Conservation (phyloP, 2,329 filamentous ascomycete genomes). For the Xylaria sp. region DNA sequence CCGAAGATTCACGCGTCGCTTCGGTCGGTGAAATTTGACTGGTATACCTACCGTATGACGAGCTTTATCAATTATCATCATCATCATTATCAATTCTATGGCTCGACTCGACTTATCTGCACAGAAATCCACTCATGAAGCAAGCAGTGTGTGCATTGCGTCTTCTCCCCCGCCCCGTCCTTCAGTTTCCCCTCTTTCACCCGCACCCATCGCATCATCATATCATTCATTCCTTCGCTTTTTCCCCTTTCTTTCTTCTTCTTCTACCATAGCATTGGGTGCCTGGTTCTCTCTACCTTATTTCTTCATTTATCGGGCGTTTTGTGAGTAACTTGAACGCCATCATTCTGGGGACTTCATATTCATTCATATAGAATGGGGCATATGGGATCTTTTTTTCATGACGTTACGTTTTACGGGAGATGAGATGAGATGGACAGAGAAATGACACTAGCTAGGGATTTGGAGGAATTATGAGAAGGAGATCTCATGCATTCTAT, state of each 20-base stretch:
- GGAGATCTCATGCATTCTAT: background rate
- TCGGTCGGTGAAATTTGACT: constrained; percentile 47
- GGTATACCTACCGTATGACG: background rate
- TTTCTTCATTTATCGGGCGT: constrained; percentile 13
- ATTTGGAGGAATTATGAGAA: background rate
- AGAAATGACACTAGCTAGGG: background rate
- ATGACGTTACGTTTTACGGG: constrained; percentile 38
- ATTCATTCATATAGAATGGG: constrained; percentile 31
- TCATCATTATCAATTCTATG: background rate
- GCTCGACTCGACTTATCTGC: background rate
- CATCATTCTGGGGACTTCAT: background rate
- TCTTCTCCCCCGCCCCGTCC: background rate
- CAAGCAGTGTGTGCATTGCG: background rate
- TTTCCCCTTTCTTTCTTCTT: background rate
- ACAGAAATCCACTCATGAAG: background rate
- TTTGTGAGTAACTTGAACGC: background rate
- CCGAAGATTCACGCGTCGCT: constrained; percentile 56
- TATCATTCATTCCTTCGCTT: background rate
- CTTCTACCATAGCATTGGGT: constrained; percentile 22
- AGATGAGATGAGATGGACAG: background rate
- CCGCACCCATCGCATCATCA: background rate
- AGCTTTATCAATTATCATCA: background rate
- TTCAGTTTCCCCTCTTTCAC: background rate
- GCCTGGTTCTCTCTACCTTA: background rate
- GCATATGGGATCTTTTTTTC: constrained; percentile 21